Base-by-base conservation (phyloP, 2,329 filamentous ascomycete genomes). In the Trichoderma sp. region DNA sequence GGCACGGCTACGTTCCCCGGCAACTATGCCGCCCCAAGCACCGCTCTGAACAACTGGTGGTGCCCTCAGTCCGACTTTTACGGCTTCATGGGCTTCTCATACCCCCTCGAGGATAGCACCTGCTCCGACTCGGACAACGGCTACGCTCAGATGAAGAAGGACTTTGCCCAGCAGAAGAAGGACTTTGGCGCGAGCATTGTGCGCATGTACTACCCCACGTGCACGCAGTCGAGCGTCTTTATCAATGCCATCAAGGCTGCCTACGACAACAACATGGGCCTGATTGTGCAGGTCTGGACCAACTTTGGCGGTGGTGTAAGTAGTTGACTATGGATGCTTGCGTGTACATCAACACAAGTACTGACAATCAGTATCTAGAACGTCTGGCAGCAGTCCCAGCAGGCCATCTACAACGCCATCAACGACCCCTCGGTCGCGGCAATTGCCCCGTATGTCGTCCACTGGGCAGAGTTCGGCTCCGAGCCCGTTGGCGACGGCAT, bases 401-500 rank as follows among this genome's bases (percentile, higher is more conserved):
- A 71, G 46, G 72, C 72, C 46, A 73, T 73, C 46, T 71, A 71
- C 51, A 55, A 72, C 24, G 70, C 69, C 34, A 51, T 73, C 28
- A 68, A 69, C 70, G 69, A 71, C 39, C 68, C 69, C 14, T 64
- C 68, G 18, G 70, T 71, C 26, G 52, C 69, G 21, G 55, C 66
- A 7, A 70, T 72, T 46, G 71, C 72, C 10, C 68, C 72, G 1
- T 73, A 73, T 13, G 70, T 73, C 46, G 71, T 72, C 5, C 71
- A 73, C 69, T 70, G 68, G 26, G 71, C 66, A 46, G 72, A 73
- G 55, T 73, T 72, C 21, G 72, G 72, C 49, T 72, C 71, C 11
- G 72, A 73, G 70, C 72, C 72, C 26, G 71, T 73, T 30, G 72
- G 72, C 13, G 71, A 73, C 46, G 72, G 72, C 26, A 73, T 73